A percentile compares a stretch with the other conserved stretches of the same genome.
Conservation (phyloP, 2,329 filamentous ascomycete species). For the Fusarium sp. region DNA sequence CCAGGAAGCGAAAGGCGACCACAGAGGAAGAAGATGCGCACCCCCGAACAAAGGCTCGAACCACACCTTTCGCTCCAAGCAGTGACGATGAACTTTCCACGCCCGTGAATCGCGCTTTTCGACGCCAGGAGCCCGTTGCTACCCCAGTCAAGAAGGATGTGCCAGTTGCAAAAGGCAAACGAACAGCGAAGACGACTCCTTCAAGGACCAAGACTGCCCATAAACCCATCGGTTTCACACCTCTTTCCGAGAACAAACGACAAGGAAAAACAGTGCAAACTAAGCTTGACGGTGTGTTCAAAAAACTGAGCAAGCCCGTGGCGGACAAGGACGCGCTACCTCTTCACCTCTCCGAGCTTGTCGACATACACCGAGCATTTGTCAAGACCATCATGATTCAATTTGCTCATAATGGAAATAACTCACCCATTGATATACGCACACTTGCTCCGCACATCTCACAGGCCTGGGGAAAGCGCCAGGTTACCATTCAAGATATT, state of each 20-base stretch:
- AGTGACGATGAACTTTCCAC: slow-evolving; percentile 46
- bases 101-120: slow-evolving; percentile 45
- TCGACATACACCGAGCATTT: slow-evolving; percentile 74
- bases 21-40: slow-evolving; percentile 43
- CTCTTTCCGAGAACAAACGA: slow-evolving; percentile 47
- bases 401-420: slow-evolving; percentile 73
- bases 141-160: slow-evolving; percentile 5
- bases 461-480: slow-evolving; percentile 77
- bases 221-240: slow-evolving; percentile 47
- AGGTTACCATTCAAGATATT: slow-evolving; percentile 73
- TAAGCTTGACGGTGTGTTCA: slow-evolving; percentile 55
- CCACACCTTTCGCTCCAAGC: slow-evolving; percentile 49
- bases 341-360: slow-evolving; percentile 66
- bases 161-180: slow-evolving; percentile 46
- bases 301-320: slow-evolving; percentile 46
- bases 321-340: slow-evolving; percentile 54
- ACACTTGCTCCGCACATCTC: slow-evolving; percentile 71
- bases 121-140: slow-evolving; percentile 39
- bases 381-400: slow-evolving; percentile 76
- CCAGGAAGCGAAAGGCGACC: slow-evolving; percentile 55
- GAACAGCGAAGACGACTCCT: slow-evolving; percentile 44
- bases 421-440: slow-evolving; percentile 71
- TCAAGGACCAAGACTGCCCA: slow-evolving; percentile 47
- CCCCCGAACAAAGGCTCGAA: slow-evolving; percentile 41
- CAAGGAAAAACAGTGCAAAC: slow-evolving; percentile 47